Evolutionary conservation across 352 stramenopile genomes (phyloP).

Genomic region (Phytophthora pistaciae): DNA sequence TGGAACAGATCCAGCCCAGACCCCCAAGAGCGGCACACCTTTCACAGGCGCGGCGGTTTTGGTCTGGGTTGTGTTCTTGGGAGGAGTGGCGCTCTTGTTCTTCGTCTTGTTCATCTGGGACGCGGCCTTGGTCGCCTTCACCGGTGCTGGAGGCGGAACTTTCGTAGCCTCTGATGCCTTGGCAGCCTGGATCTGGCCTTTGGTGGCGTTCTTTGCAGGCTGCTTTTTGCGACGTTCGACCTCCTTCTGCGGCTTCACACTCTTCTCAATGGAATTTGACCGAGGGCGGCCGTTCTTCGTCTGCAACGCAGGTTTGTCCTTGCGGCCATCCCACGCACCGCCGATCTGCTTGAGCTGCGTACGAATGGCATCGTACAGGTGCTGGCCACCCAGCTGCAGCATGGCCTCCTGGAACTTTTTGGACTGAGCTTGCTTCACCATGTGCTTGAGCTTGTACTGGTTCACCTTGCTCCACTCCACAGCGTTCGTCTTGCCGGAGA

Average conservation of each 20-base stretch:
- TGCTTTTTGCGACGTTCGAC: background rate
- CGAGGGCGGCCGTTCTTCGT: conserved; percentile 20
- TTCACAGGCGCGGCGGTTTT: background rate
- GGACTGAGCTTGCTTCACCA: conserved; percentile 26
- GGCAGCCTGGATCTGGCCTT: conserved; percentile 3
- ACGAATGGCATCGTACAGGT: conserved; percentile 29
- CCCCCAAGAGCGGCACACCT: background rate
- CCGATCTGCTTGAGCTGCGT: conserved; percentile 20
- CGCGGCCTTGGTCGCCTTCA: conserved; percentile 6
- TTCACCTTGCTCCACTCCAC: conserved; percentile 13
- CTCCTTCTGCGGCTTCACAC: conserved; percentile 10
- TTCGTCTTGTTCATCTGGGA: background rate
- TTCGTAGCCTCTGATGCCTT: conserved; percentile 22
- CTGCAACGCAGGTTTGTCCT: conserved; percentile 22
- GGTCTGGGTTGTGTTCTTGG: background rate
- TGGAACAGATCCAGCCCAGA: background rate
- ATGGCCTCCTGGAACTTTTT: conserved; percentile 32
- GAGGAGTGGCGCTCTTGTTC: background rate
- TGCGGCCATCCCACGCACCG: conserved; percentile 15
- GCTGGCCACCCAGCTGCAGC: conserved; percentile 14
- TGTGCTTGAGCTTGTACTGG: conserved; percentile 12
- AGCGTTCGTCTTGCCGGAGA: background rate
- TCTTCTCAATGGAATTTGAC: background rate
- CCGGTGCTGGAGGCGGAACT: conserved; percentile 20
- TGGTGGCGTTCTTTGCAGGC: conserved; percentile 2